Percentiles rank a stretch among this genome's conserved stretches.
Evolutionary conservation across 129 eudicot species (phyloP).

Genomic region (Lactuca saligna): DNA sequence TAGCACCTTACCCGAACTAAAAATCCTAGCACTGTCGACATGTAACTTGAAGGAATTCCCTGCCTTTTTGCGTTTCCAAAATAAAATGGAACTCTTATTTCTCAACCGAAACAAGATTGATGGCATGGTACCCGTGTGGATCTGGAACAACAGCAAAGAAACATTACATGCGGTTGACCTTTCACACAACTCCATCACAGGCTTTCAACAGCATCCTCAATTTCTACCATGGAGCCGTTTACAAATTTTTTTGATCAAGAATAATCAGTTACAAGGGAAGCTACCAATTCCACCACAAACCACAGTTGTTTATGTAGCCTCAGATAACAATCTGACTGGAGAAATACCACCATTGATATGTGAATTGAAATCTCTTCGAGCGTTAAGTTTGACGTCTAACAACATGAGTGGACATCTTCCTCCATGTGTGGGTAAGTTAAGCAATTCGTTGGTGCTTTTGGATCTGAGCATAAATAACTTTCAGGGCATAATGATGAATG

Average conservation of each 20-base stretch:
- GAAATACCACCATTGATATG: conserved; percentile 11
- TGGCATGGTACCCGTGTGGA: conserved; percentile 1
- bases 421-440: neutral
- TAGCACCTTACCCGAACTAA: neutral
- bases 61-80: neutral
- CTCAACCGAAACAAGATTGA: neutral
- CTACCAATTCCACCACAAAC: conserved; percentile 21
- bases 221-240: conserved; percentile 19
- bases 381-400: neutral
- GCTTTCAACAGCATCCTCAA: neutral
- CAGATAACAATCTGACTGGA: conserved; percentile 6
- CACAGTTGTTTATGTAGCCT: neutral
- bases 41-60: conserved; percentile 26
- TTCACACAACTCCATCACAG: conserved; percentile 6
- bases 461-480: neutral
- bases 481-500: neutral
- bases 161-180: conserved; percentile 12
- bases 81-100: neutral
- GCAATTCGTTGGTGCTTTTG: neutral
- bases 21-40: neutral
- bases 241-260: neutral
- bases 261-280: neutral
- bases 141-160: conserved; percentile 19
- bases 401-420: conserved; percentile 2
- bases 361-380: conserved; percentile 12